Evolutionary conservation across 2,329 filamentous ascomycete species (phyloP), one percentile per base, ranked within the genome.

Genomic region (Verticillium dahliae): DNA sequence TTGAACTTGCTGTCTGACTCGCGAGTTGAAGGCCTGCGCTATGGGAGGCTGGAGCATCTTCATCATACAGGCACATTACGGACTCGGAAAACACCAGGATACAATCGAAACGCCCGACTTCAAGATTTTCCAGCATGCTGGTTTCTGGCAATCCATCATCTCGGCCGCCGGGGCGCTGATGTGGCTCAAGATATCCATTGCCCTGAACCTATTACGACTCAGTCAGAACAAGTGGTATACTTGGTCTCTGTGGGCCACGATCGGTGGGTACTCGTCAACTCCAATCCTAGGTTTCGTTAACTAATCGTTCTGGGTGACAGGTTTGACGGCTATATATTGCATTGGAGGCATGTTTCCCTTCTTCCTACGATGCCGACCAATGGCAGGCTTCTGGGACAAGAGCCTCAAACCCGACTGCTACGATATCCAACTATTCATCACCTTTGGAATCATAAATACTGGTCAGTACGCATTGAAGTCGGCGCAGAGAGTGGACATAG

Each of bases 91-190:
- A 57, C 80, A 82, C 63, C 68, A 71, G 10, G 62, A 70, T 4
- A 75, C 75, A 3, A 70, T 82, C 39, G 63, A 70, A 2, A 60
- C 61, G 1, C 34, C 66, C 1, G 74, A 77, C 55, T 71, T 73
- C 14, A 66, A 67, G 15, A 66, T 68, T 1, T 76, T 79, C 59
- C 65, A 71, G 1, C 77, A 79, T 54, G 75, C 77, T 50, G 72
- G 74, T 33, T 82, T 77, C 65, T 74, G 77, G 57, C 78, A 83
- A 62, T 75, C 76, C 7, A 69, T 85, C 57, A 69, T 81, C 54
- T 72, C 79, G 27, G 77, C 81, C 66, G 62, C 62, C 13, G 62
- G 57, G 3, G 62, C 61, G 0, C 27, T 64, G 27, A 61, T 61
- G 6, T 61, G 45, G 7, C 66, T 69, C 39, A 70, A 70, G 60